A percentile compares a stretch with the other conserved stretches of the same genome.
Evolutionary conservation across 2,329 filamentous ascomycete species (phyloP).

Genomic region (Eutypa lata): DNA sequence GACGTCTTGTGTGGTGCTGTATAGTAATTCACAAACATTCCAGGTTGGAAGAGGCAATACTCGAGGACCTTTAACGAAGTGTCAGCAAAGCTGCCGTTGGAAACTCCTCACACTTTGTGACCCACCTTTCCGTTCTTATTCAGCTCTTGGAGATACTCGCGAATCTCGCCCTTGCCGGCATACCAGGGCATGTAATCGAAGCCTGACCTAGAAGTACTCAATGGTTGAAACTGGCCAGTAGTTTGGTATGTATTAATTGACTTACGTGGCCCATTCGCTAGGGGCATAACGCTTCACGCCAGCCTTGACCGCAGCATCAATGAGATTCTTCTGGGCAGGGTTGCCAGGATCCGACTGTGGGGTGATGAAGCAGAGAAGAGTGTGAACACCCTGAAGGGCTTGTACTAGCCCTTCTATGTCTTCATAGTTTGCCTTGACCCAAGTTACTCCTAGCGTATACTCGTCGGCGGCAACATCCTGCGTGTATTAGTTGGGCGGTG

Average conservation of each 20-base stretch:
- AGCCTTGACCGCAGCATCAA: slow-evolving; percentile 56
- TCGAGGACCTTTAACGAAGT: slow-evolving; percentile 42
- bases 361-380: slow-evolving; percentile 50
- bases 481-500: slow-evolving; percentile 5
- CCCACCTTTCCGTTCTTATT: slow-evolving; percentile 47
- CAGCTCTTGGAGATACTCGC: slow-evolving; percentile 47
- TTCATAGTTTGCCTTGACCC: slow-evolving; percentile 42
- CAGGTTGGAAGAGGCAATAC: slow-evolving; percentile 55
- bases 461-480: slow-evolving; percentile 18
- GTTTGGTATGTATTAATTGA: slow-evolving; percentile 8
- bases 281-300: slow-evolving; percentile 61
- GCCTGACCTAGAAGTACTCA: not conserved
- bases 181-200: slow-evolving; percentile 42
- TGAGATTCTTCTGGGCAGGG: slow-evolving; percentile 50
- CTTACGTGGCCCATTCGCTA: slow-evolving; percentile 51
- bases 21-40: slow-evolving; percentile 53
- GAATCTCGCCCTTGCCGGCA: slow-evolving; percentile 45
- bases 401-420: slow-evolving; percentile 33
- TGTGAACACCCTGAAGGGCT: slow-evolving; percentile 45
- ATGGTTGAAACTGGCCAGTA: too few relatives aligned
- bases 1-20: slow-evolving; percentile 45
- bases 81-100: too few relatives aligned
- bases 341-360: slow-evolving; percentile 28
- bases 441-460: slow-evolving; percentile 29
- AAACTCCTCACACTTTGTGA: too few relatives aligned